Evolutionary conservation across 495 filamentous ascomycete genomes (phyloP).

Genomic region (Talaromyces trachyspermus): DNA sequence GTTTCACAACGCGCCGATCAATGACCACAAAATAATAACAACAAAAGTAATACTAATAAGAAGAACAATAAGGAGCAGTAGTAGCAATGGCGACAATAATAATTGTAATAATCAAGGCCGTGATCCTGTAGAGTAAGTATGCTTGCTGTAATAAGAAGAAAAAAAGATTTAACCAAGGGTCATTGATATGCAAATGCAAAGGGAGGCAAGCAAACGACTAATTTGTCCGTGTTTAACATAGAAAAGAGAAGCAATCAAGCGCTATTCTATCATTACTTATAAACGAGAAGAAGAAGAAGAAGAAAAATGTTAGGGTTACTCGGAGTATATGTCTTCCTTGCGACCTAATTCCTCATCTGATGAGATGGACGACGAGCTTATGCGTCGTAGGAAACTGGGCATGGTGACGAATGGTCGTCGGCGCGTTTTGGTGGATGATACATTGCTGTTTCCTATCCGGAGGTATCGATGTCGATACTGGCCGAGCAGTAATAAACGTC

Average conservation of each 20-base stretch:
- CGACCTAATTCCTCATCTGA: conserved; percentile 31
- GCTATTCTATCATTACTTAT: conserved; percentile 4
- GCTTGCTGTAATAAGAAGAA: no score
- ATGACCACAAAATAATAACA: no score
- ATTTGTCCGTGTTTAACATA: no score
- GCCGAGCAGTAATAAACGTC: conserved; percentile 39
- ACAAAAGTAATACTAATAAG: no score
- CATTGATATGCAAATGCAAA: conserved; percentile 2
- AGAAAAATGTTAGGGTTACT: conserved; percentile 17
- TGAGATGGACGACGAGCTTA: conserved; percentile 38
- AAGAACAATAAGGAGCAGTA: no score
- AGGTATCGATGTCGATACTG: conserved; percentile 39
- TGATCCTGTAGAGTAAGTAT: no score
- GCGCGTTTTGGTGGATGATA: conserved; percentile 26
- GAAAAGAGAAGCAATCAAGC: background rate
- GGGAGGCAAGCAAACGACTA: background rate
- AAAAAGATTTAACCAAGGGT: background rate
- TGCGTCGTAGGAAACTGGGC: conserved; percentile 33
- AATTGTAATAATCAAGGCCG: no score
- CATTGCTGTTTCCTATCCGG: conserved; percentile 23
- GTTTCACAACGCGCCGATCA: no score
- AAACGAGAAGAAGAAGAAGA: background rate
- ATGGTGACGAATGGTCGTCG: conserved; percentile 28
- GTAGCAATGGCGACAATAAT: no score
- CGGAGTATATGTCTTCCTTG: conserved; percentile 34